Evolutionary conservation across 1,284 basidiomycete species (phyloP).

Genomic region (Bjerkandera adusta): DNA sequence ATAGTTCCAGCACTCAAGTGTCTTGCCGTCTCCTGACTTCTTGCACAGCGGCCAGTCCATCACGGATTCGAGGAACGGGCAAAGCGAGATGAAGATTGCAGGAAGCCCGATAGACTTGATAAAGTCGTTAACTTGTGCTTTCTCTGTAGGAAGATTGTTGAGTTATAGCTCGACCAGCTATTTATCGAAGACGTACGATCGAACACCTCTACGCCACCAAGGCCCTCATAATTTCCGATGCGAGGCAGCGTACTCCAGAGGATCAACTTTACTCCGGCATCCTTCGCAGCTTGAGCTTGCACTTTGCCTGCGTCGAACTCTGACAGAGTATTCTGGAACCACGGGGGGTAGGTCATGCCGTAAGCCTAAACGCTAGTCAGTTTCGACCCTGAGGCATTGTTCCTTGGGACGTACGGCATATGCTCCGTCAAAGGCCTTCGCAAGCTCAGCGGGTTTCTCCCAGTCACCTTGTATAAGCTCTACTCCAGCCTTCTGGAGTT

Average conservation of each 20-base stretch:
- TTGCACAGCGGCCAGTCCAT: not conserved
- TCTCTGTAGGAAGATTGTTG: not conserved
- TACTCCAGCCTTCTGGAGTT: not conserved
- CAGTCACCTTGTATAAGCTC: not conserved
- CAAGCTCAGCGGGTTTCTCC: not conserved
- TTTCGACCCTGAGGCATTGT: no score
- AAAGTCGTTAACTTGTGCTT: not conserved
- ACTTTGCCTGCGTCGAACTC: not conserved
- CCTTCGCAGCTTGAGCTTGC: not conserved
- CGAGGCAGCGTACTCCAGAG: not conserved
- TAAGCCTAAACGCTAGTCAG: no score
- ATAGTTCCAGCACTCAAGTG: not conserved
- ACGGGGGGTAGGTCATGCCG: not conserved
- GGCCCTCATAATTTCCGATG: not conserved
- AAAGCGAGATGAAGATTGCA: not conserved
- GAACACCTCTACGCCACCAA: not conserved
- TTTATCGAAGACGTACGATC: slow-evolving; percentile 4
- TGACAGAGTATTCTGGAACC: not conserved
- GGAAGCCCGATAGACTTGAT: not conserved
- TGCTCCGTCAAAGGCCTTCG: not conserved
- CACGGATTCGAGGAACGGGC: not conserved
- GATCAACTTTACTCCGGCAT: not conserved
- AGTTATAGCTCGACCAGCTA: not conserved
- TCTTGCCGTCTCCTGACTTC: not conserved
- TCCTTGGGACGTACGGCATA: not conserved